Conservation (phyloP, 257 asterid species). For the Jacaranda mimosifolia region DNA sequence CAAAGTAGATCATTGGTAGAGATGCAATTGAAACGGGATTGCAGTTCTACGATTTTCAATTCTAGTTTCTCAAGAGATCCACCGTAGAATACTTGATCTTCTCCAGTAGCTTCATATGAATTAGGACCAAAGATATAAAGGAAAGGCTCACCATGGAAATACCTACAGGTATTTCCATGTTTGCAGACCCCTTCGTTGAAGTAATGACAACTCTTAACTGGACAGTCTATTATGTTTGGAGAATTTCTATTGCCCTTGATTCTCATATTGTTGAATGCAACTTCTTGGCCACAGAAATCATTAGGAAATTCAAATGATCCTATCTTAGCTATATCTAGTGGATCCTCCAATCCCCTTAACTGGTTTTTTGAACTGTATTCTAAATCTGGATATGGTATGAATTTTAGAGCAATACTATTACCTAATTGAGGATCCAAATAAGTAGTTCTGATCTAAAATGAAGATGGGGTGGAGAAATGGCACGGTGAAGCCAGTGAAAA, state of each 20-base stretch:
- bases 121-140: conserved; percentile 46
- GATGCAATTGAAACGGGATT: conserved; percentile 72
- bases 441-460: conserved; percentile 35
- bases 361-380: neutral
- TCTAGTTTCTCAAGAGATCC: conserved; percentile 62
- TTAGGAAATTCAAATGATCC: conserved; percentile 33
- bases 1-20: conserved; percentile 68
- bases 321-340: too few species aligned
- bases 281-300: conserved; percentile 47
- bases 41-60: conserved; percentile 55
- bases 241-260: conserved; percentile 45
- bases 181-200: conserved; percentile 70
- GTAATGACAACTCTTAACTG: conserved; percentile 65
- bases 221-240: conserved; percentile 37
- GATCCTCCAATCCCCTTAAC: conserved; percentile 4
- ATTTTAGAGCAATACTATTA: conserved; percentile 25
- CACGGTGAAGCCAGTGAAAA: conserved; percentile 44
- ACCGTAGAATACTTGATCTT: conserved; percentile 54
- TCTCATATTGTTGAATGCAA: conserved; percentile 38
- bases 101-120: conserved; percentile 40
- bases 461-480: conserved; percentile 36
- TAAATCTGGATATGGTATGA: conserved; percentile 39
- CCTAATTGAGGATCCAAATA: conserved; percentile 36
- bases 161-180: conserved; percentile 71
- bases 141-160: conserved; percentile 51